Evolutionary conservation across 1,139 yeast species (phyloP), one percentile per base, ranked within the genome.

Genomic region (Magnusiomyces ingens): DNA sequence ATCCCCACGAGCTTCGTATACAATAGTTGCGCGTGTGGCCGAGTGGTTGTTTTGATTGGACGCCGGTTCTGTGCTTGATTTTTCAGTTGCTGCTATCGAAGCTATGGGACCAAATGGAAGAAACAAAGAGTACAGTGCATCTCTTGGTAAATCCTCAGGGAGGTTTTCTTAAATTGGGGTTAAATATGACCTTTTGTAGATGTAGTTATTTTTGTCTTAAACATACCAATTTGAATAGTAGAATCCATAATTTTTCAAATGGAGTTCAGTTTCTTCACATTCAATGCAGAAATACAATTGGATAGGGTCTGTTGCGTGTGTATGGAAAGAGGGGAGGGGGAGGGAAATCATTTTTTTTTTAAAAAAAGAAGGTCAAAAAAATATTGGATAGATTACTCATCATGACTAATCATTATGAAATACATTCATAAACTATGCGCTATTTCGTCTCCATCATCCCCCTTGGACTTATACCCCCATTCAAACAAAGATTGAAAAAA

Each of bases 51-150:
- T 49, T 37, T 12, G 15, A 21, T 13, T 41, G 5, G 32, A 19
- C 21, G 47, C 10, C 17, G 18, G 8, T 32, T n/a, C 17, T 21
- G 51, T 48, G 44, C 50, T 52, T 13, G 45, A 46, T 29, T 50
- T 49, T 45, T 56, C 48, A 26, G 61, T 57, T 10, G 59, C 50
- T 40, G 55, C 47, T 2, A 69, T 63, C 15, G 62, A 61, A 18
- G 65, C 57, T 15, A 71, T 66, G 21, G 71, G 73, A 2, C 75
- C 75, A 59, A 71, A 71, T 10, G 75, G 64, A 19, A 68, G 50
- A 51, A 71, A 71, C 48, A 67, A 49, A 32, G 58, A 50, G 38
- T 62, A 45, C 6, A 67, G 37, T 41, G 63, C 59, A 6, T 59
- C 64, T 38, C 55, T 59, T 17, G 62, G 32, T 26, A 26, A 26